phyloP scores from a whole-genome alignment of 306 rosid species.

The Abrus precatorius region DNA sequence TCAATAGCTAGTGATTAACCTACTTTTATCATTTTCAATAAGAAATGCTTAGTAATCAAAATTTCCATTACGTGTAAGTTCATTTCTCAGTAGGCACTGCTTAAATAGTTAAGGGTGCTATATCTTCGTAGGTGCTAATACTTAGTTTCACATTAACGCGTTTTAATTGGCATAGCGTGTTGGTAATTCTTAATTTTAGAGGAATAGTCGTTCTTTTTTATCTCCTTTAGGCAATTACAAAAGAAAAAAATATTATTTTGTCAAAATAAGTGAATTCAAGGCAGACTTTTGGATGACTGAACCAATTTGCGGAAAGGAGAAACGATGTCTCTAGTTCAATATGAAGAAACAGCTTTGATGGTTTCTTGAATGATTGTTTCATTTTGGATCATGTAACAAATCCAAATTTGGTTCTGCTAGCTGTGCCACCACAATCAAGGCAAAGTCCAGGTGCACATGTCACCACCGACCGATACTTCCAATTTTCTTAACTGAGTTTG shows the following conservation, averaged over 20 bases:
- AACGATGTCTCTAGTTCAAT: slow-evolving; percentile 18
- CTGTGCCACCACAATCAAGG: slow-evolving; percentile 18
- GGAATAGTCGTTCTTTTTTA: too few species aligned
- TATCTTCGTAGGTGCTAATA: too few species aligned
- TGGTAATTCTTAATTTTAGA: too few species aligned
- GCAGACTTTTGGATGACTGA: not conserved
- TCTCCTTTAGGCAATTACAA: too few species aligned
- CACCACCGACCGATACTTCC: too few species aligned
- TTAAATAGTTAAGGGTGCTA: too few species aligned
- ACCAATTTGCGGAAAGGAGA: slow-evolving; percentile 23
- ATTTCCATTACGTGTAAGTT: too few species aligned
- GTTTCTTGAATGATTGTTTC: not conserved
- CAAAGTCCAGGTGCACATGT: not conserved
- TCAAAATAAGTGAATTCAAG: not conserved
- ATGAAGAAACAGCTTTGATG: slow-evolving; percentile 22
- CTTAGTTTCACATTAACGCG: too few species aligned
- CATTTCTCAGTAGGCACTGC: too few species aligned
- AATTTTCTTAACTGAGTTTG: not conserved
- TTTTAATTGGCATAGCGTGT: too few species aligned
- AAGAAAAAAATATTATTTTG: not conserved
- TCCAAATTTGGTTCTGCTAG: slow-evolving; percentile 39
- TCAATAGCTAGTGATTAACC: not conserved
- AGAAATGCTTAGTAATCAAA: too few species aligned
- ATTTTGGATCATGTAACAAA: slow-evolving; percentile 6
- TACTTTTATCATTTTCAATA: too few species aligned